Evolutionary conservation across 495 filamentous ascomycete species (phyloP).

Genomic region (Evernia prunastri): DNA sequence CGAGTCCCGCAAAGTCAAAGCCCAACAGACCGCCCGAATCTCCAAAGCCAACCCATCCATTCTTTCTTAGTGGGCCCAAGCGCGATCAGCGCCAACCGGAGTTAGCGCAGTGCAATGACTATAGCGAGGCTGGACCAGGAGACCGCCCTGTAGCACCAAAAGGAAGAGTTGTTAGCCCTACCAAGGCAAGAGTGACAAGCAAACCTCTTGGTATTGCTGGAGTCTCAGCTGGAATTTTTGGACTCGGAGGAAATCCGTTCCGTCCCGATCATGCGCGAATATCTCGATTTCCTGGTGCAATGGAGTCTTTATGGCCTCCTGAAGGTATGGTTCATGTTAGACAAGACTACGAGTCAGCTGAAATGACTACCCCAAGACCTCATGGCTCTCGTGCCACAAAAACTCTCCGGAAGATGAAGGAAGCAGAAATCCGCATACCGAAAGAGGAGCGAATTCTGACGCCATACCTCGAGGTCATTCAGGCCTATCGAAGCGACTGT

Average conservation of each 20-base stretch:
- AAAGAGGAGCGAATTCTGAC: slow-evolving; percentile 41
- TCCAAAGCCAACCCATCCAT: slow-evolving; percentile 69
- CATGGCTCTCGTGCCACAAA: not conserved
- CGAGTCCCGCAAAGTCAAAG: slow-evolving; percentile 12
- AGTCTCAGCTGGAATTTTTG: not conserved
- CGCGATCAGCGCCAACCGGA: not conserved
- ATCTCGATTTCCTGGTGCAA: slow-evolving; percentile 51
- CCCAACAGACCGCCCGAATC: slow-evolving; percentile 32
- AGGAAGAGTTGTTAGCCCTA: slow-evolving; percentile 2
- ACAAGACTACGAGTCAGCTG: not conserved
- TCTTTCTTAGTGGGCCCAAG: slow-evolving; percentile 50
- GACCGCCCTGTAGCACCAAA: not conserved
- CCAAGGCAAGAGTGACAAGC: slow-evolving; percentile 22
- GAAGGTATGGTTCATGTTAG: slow-evolving; percentile 56
- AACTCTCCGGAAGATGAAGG: slow-evolving; percentile 44
- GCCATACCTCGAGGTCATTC: slow-evolving; percentile 22
- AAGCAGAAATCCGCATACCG: slow-evolving; percentile 37
- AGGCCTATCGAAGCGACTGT: slow-evolving; percentile 29
- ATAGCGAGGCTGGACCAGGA: not conserved
- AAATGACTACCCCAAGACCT: not conserved
- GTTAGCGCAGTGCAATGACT: not conserved
- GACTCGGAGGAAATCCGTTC: slow-evolving; percentile 9
- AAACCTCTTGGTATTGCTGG: slow-evolving; percentile 22
- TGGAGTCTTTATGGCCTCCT: slow-evolving; percentile 65
- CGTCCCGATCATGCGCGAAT: slow-evolving; percentile 16